These are phyloP conservation scores for Pseudozyma pruni DNA, from an alignment of 1,284 basidiomycete genomes.

Conservation along the genomic window DNA sequence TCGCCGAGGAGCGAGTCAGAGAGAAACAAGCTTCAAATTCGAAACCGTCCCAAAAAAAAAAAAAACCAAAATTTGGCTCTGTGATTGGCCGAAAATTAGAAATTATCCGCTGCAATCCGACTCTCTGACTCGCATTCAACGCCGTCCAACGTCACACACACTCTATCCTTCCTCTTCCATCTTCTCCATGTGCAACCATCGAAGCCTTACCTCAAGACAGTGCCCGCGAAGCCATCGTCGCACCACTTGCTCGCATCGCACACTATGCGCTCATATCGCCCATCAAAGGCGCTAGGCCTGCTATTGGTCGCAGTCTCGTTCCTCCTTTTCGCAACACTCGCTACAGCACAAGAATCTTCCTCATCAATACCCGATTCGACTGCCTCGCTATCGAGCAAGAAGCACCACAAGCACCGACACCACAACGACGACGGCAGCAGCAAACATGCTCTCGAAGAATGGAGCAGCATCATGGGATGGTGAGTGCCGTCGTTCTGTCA, in stretches of 20 bases:
- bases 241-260: too few relatives aligned
- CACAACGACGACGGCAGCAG: slow-evolving; percentile 9
- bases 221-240: too few relatives aligned
- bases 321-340: slow-evolving; percentile 18
- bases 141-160: too few relatives aligned
- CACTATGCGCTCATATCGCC: slow-evolving; percentile 23
- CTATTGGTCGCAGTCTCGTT: slow-evolving; percentile 25
- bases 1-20: too few relatives aligned
- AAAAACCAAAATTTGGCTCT: too few relatives aligned
- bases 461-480: slow-evolving; percentile 57
- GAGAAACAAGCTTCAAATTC: too few relatives aligned
- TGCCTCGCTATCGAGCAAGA: slow-evolving; percentile 11
- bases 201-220: too few relatives aligned
- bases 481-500: slow-evolving; percentile 6
- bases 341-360: slow-evolving; percentile 8
- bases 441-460: slow-evolving; percentile 36
- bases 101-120: slow-evolving; percentile 1
- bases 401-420: slow-evolving; percentile 10
- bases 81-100: background rate
- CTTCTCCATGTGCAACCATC: background rate
- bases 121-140: slow-evolving; percentile 2
- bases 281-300: slow-evolving; percentile 18
- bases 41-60: too few relatives aligned
- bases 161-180: too few relatives aligned
- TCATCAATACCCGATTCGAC: slow-evolving; percentile 13